These are phyloP conservation scores for Beauveria sp. DNA, from an alignment of 2,329 filamentous ascomycete genomes.

Conservation along the genomic window DNA sequence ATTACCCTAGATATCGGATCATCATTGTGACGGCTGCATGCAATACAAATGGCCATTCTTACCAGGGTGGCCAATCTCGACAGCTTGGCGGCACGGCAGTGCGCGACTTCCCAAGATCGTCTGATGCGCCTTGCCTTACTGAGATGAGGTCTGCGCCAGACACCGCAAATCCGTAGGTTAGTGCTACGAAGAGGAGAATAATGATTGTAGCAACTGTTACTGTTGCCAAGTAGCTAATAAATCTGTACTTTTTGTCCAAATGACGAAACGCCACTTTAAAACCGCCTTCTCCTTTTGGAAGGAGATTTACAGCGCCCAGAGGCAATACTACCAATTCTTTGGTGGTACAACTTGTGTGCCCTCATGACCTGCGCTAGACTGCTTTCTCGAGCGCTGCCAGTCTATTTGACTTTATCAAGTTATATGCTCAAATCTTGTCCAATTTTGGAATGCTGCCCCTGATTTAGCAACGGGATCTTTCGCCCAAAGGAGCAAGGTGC, in stretches of 20 bases:
- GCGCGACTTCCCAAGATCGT: too few relatives aligned
- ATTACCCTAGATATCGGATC: neutral
- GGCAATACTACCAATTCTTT: neutral
- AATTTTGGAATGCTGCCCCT: neutral
- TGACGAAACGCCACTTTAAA: neutral
- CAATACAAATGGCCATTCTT: neutral
- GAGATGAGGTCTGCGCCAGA: too few relatives aligned
- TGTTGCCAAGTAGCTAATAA: too few relatives aligned
- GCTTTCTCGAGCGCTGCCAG: neutral
- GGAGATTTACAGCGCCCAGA: neutral
- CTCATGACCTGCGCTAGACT: neutral
- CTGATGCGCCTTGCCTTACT: too few relatives aligned
- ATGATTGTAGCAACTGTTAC: too few relatives aligned
- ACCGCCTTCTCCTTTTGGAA: neutral
- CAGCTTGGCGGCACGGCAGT: neutral
- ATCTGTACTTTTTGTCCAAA: neutral
- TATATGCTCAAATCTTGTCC: neutral
- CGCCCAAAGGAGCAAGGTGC: neutral
- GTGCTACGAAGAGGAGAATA: too few relatives aligned
- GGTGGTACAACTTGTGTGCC: neutral
- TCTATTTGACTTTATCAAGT: neutral
- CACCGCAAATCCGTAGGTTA: too few relatives aligned
- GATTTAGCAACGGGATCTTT: neutral
- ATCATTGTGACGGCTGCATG: neutral
- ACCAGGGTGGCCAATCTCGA: neutral